A percentile compares a stretch with the other conserved stretches of the same genome.
Conservation (phyloP, 2,329 filamentous ascomycete species). For the Pyrenophora graminea region DNA sequence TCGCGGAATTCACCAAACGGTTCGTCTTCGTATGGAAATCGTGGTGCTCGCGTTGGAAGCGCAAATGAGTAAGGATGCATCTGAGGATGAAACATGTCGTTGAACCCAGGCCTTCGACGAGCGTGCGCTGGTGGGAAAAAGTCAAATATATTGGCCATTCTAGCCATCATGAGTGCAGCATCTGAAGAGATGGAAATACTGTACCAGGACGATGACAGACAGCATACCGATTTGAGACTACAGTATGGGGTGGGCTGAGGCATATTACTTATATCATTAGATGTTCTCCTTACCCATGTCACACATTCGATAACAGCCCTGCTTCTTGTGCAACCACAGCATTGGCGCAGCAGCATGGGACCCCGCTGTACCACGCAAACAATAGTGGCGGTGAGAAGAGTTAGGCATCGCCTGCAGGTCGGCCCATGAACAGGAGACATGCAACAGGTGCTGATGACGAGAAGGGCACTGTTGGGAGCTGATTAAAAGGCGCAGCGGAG, state of each 20-base stretch:
- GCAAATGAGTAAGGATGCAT: no score
- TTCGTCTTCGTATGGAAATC: no score
- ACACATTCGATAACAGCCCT: conserved; percentile 1
- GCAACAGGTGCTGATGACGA: background rate
- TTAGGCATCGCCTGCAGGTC: conserved; percentile 8
- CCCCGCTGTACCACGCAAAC: conserved; percentile 16
- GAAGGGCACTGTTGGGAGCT: background rate
- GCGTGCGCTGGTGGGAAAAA: background rate
- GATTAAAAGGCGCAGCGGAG: background rate
- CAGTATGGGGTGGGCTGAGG: no score
- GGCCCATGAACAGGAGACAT: background rate
- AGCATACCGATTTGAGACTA: no score
- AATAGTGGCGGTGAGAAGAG: conserved; percentile 11
- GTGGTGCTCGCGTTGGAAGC: no score
- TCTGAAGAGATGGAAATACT: background rate
- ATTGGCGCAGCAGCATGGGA: background rate
- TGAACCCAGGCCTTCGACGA: no score
- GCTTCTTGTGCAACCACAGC: conserved; percentile 7
- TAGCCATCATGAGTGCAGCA: background rate
- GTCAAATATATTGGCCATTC: no score
- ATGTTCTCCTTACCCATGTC: background rate
- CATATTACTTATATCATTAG: conserved; percentile 1
- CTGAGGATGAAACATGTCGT: no score
- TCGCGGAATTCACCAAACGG: no score
- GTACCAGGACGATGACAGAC: background rate